Conservation (phyloP, 2,329 filamentous ascomycete genomes). For the Diaporthe australafricana region DNA sequence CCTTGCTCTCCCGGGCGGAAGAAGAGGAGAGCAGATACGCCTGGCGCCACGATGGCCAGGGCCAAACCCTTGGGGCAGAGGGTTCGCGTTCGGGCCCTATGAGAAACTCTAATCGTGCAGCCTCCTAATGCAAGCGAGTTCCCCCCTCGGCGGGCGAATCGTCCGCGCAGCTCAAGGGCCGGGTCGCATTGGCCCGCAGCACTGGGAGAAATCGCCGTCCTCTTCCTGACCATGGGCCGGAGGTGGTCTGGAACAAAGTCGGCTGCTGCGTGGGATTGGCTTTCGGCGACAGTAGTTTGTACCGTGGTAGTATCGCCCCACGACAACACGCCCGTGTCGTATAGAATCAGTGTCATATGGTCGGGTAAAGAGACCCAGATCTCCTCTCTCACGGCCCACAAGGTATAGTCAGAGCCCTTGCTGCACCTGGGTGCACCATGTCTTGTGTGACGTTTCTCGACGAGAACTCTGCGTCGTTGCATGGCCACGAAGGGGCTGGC, state of each 20-base stretch:
- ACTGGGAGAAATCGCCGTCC: neutral
- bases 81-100: neutral
- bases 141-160: constrained; percentile 29
- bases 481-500: neutral
- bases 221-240: neutral
- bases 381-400: neutral
- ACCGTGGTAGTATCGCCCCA: constrained; percentile 7
- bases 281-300: neutral
- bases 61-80: neutral
- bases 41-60: neutral
- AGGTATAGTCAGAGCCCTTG: neutral
- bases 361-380: constrained; percentile 1
- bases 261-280: constrained; percentile 1
- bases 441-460: constrained; percentile 34
- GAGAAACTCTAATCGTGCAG: constrained; percentile 32
- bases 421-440: constrained; percentile 27
- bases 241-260: neutral
- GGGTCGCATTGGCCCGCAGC: constrained; percentile 32
- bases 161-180: constrained; percentile 23
- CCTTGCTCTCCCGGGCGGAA: neutral
- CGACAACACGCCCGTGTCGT: neutral
- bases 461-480: neutral
- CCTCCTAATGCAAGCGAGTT: constrained; percentile 31
- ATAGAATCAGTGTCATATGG: neutral
- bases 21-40: no score